Base-by-base conservation (phyloP, 805 yeast species). In the Sugiyamaella americana region DNA sequence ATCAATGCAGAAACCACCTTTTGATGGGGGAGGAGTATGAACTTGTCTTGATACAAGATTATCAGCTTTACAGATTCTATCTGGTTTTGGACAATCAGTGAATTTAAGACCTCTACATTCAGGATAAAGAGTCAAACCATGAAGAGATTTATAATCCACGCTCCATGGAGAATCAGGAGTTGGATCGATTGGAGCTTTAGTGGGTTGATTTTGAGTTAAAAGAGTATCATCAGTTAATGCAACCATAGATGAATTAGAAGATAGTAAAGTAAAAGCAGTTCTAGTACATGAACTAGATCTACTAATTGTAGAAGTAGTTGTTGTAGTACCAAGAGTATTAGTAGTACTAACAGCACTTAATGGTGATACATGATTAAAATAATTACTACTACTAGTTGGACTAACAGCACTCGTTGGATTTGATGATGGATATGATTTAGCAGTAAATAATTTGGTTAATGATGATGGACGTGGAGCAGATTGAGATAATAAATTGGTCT, bases 1-100 rank as follows among this genome's bases (percentile, higher is more conserved):
- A 32, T 17, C 34, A 22, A 32, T 8, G 23, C 19, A 23, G 16
- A 45, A 45, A 29, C 17, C 10, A 13, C 43, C 36, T 30, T 17
- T 22, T 8, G 37, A 40, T 21, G 48, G 48, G 13, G 48, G 48
- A 13, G 48, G 39, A 16, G 39, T 42, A 23, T 43, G 46, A 37
- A 26, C 29, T 37, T 19, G 16, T 22, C 26, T 36, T 2, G 46
- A 42, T 3, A 42, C 30, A n/a, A 42, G 18, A 17, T 24, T 37
- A 3, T 24, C 35, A 13, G 29, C 24, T 17, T 42, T 36, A 8
- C 32, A 8, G 8, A 26, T 8, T 26, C 32, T 26, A 26, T 26
- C 32, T n/a, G 48, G 48, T 23, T 40, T 45, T 18, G 48, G 48
- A 34, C 48, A 45, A 21, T 35, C 20, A 17, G 37, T 17, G 18